phyloP scores from a whole-genome alignment of 2,329 filamentous ascomycete genomes.

The Cladosporium sp. region DNA sequence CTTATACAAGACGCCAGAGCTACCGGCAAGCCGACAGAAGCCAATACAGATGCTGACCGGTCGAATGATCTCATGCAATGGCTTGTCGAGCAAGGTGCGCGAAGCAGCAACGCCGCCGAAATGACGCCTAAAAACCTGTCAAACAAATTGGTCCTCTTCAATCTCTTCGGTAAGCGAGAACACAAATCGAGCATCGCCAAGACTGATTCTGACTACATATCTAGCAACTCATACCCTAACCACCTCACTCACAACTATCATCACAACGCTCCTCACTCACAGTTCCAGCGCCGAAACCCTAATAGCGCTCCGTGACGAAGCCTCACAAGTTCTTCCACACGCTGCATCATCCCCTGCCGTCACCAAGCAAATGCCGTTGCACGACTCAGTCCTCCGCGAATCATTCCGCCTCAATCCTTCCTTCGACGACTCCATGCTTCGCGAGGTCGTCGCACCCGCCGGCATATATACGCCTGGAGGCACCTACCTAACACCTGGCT shows the following conservation, averaged over 20 bases:
- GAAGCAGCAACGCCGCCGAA: neutral
- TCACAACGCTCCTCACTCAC: slow-evolving; percentile 11
- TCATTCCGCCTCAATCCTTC: slow-evolving; percentile 18
- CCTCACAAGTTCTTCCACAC: slow-evolving; percentile 1
- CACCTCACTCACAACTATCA: neutral
- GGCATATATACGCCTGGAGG: slow-evolving; percentile 20
- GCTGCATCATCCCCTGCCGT: neutral
- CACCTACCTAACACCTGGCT: slow-evolving; percentile 17
- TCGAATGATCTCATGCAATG: slow-evolving; percentile 16
- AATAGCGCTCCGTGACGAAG: slow-evolving; percentile 13
- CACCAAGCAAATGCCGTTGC: slow-evolving; percentile 14
- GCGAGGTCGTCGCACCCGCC: slow-evolving; percentile 15
- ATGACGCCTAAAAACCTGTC: neutral
- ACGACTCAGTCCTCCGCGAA: slow-evolving; percentile 22
- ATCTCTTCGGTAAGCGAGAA: slow-evolving; percentile 9
- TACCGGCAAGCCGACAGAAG: neutral
- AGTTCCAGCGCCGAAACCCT: neutral
- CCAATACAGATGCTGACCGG: neutral
- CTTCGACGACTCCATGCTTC: slow-evolving; percentile 18
- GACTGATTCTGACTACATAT: neutral
- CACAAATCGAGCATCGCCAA: too few species aligned
- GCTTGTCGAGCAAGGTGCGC: slow-evolving; percentile 7
- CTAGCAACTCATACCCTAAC: slow-evolving; percentile 8
- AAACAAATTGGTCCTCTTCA: slow-evolving; percentile 12
- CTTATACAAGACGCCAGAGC: neutral